phyloP scores from a whole-genome alignment of 352 stramenopile species.

The Phytopythium ostracodes region DNA sequence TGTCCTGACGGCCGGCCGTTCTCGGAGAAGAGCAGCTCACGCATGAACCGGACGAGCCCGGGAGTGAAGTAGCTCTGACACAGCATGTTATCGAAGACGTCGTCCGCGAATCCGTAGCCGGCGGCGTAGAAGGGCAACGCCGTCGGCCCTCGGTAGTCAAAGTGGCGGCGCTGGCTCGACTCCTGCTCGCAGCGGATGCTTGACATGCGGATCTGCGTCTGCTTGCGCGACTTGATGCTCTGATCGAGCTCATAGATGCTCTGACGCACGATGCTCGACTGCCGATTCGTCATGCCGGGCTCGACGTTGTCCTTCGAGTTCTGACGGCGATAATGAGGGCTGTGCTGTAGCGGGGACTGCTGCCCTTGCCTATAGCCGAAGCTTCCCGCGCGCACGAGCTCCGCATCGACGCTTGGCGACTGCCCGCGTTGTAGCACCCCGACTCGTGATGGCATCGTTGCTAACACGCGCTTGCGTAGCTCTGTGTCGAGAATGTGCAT shows the following conservation, averaged over 20 bases:
- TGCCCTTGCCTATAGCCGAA: constrained; percentile 4
- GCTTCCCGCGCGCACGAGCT: background rate
- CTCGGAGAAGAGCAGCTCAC: constrained; percentile 62
- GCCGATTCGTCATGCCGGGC: constrained; percentile 5
- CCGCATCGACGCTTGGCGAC: background rate
- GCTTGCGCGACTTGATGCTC: constrained; percentile 37
- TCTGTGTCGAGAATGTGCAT: constrained; percentile 70
- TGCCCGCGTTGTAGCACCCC: background rate
- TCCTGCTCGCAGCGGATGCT: constrained; percentile 41
- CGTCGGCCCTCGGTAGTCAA: constrained; percentile 36
- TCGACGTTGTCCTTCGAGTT: background rate
- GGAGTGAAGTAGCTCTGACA: constrained; percentile 71
- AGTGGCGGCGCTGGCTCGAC: constrained; percentile 29
- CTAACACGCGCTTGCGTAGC: constrained; percentile 41
- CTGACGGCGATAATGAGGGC: background rate
- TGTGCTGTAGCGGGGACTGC: background rate
- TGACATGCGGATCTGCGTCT: constrained; percentile 29
- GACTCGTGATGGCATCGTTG: background rate
- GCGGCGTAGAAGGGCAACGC: constrained; percentile 62
- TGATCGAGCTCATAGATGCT: constrained; percentile 35
- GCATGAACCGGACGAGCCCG: constrained; percentile 53
- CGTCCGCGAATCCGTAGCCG: constrained; percentile 53
- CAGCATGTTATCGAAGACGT: constrained; percentile 73
- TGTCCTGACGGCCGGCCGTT: constrained; percentile 22
- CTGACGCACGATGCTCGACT: constrained; percentile 8